phyloP scores from a whole-genome alignment of 2,329 filamentous ascomycete genomes.

The Diaporthe sp. region DNA sequence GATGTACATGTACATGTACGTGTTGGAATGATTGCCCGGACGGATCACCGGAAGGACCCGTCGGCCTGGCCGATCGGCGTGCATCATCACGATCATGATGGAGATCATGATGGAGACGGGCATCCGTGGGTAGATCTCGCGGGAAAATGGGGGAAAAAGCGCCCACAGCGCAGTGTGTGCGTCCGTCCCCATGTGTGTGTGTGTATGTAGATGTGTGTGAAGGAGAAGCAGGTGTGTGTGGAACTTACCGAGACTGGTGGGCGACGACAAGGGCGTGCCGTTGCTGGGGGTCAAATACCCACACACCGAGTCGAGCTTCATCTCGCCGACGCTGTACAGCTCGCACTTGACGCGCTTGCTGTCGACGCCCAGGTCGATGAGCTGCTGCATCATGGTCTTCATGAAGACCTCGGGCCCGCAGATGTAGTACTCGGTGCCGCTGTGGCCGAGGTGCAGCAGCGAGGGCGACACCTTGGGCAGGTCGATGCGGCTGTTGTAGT shows the following conservation, averaged over 20 bases:
- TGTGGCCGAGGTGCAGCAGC: conserved; percentile 57
- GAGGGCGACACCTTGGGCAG: conserved; percentile 55
- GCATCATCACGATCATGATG: background rate
- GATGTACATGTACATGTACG: background rate
- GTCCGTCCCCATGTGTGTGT: background rate
- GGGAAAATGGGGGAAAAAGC: background rate
- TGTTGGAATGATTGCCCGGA: background rate
- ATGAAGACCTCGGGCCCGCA: conserved; percentile 64
- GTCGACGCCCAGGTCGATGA: conserved; percentile 54
- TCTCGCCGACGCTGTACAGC: conserved; percentile 57
- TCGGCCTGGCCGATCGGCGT: conserved; percentile 5
- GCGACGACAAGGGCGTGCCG: conserved; percentile 40
- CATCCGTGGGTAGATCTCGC: conserved; percentile 19
- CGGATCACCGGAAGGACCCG: conserved; percentile 16
- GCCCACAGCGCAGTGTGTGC: background rate
- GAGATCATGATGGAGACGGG: conserved; percentile 14
- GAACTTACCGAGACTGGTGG: conserved; percentile 37
- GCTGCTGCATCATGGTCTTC: conserved; percentile 58
- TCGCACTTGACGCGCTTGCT: conserved; percentile 54
- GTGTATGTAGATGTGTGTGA: background rate
- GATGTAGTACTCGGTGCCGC: conserved; percentile 61
- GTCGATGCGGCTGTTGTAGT: conserved; percentile 57
- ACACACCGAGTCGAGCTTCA: conserved; percentile 43
- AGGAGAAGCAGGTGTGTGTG: background rate
- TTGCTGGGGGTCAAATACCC: conserved; percentile 28